Evolutionary conservation across 2,329 filamentous ascomycete species (phyloP), one percentile per base, ranked within the genome.

Genomic region (Lithohypha guttulata): DNA sequence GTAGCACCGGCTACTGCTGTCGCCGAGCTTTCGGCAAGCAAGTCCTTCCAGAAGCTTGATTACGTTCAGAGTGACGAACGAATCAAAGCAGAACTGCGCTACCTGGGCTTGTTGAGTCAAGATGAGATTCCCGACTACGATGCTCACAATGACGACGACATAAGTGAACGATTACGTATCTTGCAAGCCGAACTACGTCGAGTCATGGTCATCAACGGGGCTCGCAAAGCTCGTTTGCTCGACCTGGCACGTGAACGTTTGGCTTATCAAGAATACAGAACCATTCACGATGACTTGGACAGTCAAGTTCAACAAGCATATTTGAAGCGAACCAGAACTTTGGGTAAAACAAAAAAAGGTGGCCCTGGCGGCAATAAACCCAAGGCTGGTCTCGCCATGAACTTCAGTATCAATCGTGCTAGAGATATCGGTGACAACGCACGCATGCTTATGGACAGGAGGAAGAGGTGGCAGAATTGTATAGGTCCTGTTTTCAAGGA

Each of bases 191-290:
- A 84, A 36, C 72, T 98, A 2, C 81, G 84, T 49, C 78, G 86
- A 43, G 81, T 91, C 56, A 82, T 83, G 58, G 76, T 93, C 41
- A 68, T 83, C 59, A 98, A 98, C 58, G 89, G 87, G 26, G 85
- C 89, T 4, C 81, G 86, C 46, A 96, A 96, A 62, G 72, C 84
- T 5, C 77, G 87, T 2, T 69, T 98, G 8, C 77, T 84, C 1
- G 87, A 95, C 25, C 71, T 95, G 19, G 84, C 91, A 6, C 82
- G 86, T 52, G 87, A 94, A 58, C 79, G 85, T 49, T 89, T 98
- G 76, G 91, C 91, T 0, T 80, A 91, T 63, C 91, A 98, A 57
- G 91, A 98, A 59, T 98, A 94, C 66, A 82, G 81, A 59, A 95
- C 86, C 41, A 98, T 98, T 52, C 80, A 93, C 35, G 91, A 98